Conservation (phyloP, 208 protist species). For the Acanthamoeba sp. region DNA sequence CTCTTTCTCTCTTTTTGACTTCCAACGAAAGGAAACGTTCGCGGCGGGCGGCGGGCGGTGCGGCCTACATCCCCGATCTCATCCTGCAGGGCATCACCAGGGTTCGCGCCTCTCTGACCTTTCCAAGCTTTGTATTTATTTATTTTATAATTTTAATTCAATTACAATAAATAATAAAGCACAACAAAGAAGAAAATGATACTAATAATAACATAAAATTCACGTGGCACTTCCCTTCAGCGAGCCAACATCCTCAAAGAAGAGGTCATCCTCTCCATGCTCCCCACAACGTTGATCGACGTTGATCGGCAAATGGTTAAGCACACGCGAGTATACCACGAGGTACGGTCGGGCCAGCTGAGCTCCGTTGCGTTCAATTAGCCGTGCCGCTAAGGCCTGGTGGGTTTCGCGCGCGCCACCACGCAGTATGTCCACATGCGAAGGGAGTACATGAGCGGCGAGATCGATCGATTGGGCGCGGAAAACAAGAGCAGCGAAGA, state of each 20-base stretch:
- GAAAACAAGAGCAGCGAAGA: neutral
- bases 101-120: neutral
- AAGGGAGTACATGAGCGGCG: conserved; percentile 30
- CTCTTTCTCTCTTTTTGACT: conserved; percentile 71
- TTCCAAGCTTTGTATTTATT: neutral
- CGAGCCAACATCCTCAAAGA: neutral
- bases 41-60: neutral
- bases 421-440: neutral
- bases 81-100: conserved; percentile 56
- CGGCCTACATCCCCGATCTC: conserved; percentile 66
- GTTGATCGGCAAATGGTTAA: conserved; percentile 63
- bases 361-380: neutral
- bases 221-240: too few relatives aligned
- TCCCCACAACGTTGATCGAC: conserved; percentile 69
- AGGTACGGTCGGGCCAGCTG: neutral
- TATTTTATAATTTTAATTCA: neutral
- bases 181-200: too few relatives aligned
- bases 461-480: neutral
- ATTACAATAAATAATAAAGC: too few relatives aligned
- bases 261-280: conserved; percentile 69
- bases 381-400: neutral
- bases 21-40: conserved; percentile 50
- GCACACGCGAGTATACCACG: conserved; percentile 67
- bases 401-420: too few relatives aligned
- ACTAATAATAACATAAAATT: neutral